Evolutionary conservation across 2,329 filamentous ascomycete species (phyloP).

Genomic region (Saccharata proteae): DNA sequence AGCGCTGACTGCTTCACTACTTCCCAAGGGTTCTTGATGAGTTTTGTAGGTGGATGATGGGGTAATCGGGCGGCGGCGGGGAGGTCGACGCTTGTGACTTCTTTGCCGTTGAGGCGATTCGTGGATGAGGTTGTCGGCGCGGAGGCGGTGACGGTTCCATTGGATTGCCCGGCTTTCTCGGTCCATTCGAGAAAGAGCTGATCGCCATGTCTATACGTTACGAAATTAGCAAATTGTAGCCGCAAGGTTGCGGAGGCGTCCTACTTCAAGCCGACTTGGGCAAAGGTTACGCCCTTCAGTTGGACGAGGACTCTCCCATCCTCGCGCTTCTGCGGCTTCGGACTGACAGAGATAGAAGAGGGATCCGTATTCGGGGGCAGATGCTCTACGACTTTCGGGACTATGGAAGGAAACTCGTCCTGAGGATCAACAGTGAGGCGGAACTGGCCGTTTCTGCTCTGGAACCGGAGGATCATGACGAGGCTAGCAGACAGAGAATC

Average conservation of each 20-base stretch:
- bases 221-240: conserved; percentile 9
- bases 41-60: conserved; percentile 42
- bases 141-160: conserved; percentile 32
- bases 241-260: conserved; percentile 12
- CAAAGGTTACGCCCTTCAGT: conserved; percentile 43
- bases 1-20: conserved; percentile 75
- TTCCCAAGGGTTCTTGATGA: conserved; percentile 87
- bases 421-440: conserved; percentile 66
- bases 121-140: conserved; percentile 23
- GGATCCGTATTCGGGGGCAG: conserved; percentile 45
- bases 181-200: conserved; percentile 79
- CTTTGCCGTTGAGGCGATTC: conserved; percentile 67
- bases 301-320: conserved; percentile 37
- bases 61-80: conserved; percentile 47
- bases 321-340: conserved; percentile 37
- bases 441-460: conserved; percentile 86
- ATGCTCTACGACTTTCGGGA: conserved; percentile 45
- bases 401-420: conserved; percentile 54
- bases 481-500: conserved; percentile 1
- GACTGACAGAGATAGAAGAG: conserved; percentile 45
- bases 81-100: conserved; percentile 57
- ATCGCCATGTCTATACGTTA: conserved; percentile 63
- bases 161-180: conserved; percentile 37
- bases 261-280: conserved; percentile 45
- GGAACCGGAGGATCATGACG: conserved; percentile 70